Base-by-base conservation (phyloP, 176 grass and related monocot genomes). In the Lolium rigidum region DNA sequence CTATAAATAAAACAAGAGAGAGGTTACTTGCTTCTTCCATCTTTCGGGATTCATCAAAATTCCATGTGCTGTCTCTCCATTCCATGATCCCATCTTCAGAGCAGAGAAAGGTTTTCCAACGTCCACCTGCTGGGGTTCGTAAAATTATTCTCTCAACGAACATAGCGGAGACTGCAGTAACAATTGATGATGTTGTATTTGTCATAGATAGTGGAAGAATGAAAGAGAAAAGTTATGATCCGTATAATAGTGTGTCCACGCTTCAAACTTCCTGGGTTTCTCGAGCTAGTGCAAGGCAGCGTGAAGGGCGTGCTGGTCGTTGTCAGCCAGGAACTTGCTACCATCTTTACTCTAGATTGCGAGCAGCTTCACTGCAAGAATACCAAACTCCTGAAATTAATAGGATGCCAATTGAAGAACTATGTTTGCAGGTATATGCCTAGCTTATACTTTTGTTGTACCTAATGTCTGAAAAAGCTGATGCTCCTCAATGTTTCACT, bases 181-280 rank as follows among this genome's bases (percentile, higher is more conserved):
- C 96, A 64, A 98, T 98, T 87, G 93, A 98, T 91, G 96, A 98
- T 86, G 82, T 98, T 65, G 93, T 98, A 62, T 98, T 90, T 85
- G 94, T 98, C 28, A 94, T 98, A 86, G 93, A 95, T 79, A 95
- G 81, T 92, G 96, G 96, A 31, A 88, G 93, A 77, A 98, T 98
- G 96, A 98, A 98, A 89, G 96, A 95, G 82, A 98, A 94, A 90
- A 98, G 90, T 83, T 98, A 98, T 88, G 96, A 98, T 94, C 96
- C 96, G 35, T 95, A 98, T 78, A 98, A 91, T 87, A 94, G 91
- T 73, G 96, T 98, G 50, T 98, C 96, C 60, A 98, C 96, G 69
- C 93, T 98, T 85, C 90, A 94, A 70, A 88, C 96, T 89, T 94
- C 93, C 79, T 95, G 96, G 96, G 81, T 98, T 89, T 98, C 93